Evolutionary conservation across 352 stramenopile species (phyloP).

Genomic region (Globisporangium rhizosaccharum): DNA sequence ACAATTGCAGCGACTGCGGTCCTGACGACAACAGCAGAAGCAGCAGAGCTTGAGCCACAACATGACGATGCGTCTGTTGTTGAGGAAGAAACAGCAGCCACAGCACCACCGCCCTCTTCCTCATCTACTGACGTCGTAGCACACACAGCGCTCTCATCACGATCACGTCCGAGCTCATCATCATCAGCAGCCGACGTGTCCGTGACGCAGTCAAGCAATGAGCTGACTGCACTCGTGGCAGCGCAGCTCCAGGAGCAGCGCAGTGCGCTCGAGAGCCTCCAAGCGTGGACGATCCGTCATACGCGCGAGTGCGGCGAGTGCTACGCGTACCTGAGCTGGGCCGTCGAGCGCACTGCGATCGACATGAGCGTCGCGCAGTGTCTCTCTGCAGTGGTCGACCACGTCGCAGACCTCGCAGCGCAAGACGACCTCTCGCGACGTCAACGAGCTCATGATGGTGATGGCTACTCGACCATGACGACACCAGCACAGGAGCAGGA

Average conservation of each 20-base stretch:
- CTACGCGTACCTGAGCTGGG: conserved; percentile 50
- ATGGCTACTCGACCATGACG: too few relatives aligned
- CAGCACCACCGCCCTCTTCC: too few relatives aligned
- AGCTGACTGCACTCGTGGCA: not conserved
- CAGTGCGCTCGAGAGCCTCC: conserved; percentile 20
- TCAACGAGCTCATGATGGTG: not conserved
- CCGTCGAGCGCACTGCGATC: conserved; percentile 22
- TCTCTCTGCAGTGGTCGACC: conserved; percentile 23
- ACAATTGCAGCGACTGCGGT: not conserved
- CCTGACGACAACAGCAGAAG: too few relatives aligned
- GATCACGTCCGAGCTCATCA: not conserved
- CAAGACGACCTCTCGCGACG: conserved; percentile 18
- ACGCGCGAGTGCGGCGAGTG: conserved; percentile 42
- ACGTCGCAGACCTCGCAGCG: conserved; percentile 19
- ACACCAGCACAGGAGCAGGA: not conserved
- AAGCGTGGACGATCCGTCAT: conserved; percentile 36
- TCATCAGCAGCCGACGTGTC: conserved; percentile 5
- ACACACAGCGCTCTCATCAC: not conserved
- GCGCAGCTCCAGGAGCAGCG: conserved; percentile 7
- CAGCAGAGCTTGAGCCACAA: not conserved
- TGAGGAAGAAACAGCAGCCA: not conserved
- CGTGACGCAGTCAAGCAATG: too few relatives aligned
- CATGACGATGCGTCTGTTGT: not conserved
- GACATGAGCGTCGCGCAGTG: conserved; percentile 25
- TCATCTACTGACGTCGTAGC: too few relatives aligned